Conservation (phyloP, 306 rosid species). For the Parietaria judaica region DNA sequence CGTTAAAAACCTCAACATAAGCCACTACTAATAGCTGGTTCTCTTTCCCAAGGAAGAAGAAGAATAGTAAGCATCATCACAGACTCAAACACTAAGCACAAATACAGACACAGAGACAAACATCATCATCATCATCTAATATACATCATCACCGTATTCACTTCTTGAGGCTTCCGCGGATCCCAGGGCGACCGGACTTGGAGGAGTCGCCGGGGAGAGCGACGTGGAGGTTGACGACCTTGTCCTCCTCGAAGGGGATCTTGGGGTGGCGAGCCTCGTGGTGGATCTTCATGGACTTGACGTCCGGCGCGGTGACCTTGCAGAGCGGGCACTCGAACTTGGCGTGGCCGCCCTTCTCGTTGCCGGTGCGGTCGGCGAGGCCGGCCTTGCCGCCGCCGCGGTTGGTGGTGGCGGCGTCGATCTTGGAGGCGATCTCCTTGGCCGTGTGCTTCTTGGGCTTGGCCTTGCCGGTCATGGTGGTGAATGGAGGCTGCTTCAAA, state of each 20-base stretch:
- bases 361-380: conserved; percentile 50
- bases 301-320: conserved; percentile 77
- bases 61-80: not conserved
- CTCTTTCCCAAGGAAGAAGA: not conserved
- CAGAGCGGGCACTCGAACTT: conserved; percentile 96
- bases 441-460: conserved; percentile 99
- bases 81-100: too few species aligned
- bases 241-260: conserved; percentile 63
- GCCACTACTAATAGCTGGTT: too few species aligned
- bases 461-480: conserved; percentile 84
- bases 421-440: conserved; percentile 76
- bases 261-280: conserved; percentile 87
- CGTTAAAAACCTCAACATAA: too few species aligned
- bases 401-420: conserved; percentile 88
- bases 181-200: conserved; percentile 55
- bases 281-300: conserved; percentile 94
- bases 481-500: conserved; percentile 1
- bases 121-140: conserved; percentile 9
- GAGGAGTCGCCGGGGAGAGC: conserved; percentile 11
- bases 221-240: conserved; percentile 52
- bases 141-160: conserved; percentile 21
- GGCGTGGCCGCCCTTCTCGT: conserved; percentile 88
- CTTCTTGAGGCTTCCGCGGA: conserved; percentile 87
- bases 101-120: too few species aligned
- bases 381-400: conserved; percentile 98